Percentiles rank a stretch among this genome's conserved stretches.
Conservation (phyloP, 2,329 filamentous ascomycete species). For the Bimuria novae-zelandiae region DNA sequence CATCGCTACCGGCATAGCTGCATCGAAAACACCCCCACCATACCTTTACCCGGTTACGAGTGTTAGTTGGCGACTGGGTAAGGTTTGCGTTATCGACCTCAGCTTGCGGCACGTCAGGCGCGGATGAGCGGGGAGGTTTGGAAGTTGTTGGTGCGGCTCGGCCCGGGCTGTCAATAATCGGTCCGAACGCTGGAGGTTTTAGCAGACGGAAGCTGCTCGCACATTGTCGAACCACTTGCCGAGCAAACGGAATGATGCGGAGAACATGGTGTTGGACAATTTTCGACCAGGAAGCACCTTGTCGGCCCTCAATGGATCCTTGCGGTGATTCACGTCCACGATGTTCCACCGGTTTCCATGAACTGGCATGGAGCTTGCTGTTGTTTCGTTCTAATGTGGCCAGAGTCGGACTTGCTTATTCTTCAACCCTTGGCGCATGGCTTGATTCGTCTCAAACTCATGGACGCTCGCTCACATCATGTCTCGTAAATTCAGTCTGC, state of each 20-base stretch:
- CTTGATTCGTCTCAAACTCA: no score
- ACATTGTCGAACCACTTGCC: background rate
- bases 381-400: no score
- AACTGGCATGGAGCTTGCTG: no score
- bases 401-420: no score
- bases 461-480: no score
- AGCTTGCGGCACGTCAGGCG: no score
- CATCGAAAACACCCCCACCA: background rate
- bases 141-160: constrained; percentile 22
- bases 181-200: constrained; percentile 7
- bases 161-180: constrained; percentile 27
- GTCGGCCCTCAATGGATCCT: no score
- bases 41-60: constrained; percentile 13
- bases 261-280: background rate
- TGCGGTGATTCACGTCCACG: no score
- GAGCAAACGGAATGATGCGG: background rate
- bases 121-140: background rate
- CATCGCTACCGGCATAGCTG: constrained; percentile 9
- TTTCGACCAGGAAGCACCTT: background rate
- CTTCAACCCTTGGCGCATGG: no score
- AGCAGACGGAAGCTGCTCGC: no score
- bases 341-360: no score
- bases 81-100: background rate
- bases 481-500: no score
- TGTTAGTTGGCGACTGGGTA: constrained; percentile 1